Evolutionary conservation across 2,329 filamentous ascomycete species (phyloP), one percentile per base, ranked within the genome.

Genomic region (Hymenoscyphus occultus): DNA sequence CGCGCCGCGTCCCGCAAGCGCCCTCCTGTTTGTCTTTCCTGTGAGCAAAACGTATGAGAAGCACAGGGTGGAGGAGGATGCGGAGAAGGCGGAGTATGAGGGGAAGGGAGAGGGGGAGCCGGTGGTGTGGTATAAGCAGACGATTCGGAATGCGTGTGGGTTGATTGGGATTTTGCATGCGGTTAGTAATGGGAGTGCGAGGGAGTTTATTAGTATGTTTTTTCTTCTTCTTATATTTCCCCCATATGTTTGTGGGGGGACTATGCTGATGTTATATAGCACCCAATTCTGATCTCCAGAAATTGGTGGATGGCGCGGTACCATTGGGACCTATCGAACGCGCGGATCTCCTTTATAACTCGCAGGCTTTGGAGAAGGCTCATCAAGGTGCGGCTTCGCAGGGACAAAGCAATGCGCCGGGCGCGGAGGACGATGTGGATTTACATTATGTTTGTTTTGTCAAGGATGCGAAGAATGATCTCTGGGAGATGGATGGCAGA

Each of bases 381-480:
- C 93, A 98, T 78, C 86, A 86, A 58, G 84, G 85, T 66, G 93
- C 92, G 14, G 95, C 94, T 5, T 83, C 83, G 7, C 80, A 84
- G 66, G 94, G 94, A 19, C 92, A 94, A 75, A 96, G 93, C 28
- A 35, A 19, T 48, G 91, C 93, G 1, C 94, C 95, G 0, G 80
- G 84, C 62, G 92, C 92, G 9, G 84, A 69, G 87, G 68, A 63
- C n/a, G 90, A 91, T 72, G 85, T 97, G n/a, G 94, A 97, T 75
- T 82, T 97, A 72, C 95, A 99, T 80, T 98, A 96, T 76, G 94
- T 98, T 58, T 95, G 92, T 74, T 99, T 98, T 78, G 90, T 95
- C 61, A 95, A 93, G 80, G 82, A 79, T 78, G 61, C 87, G 90
- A 76, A 89, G 89, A 63, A 60, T 35, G 84, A 79, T 56, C 74